Base-by-base conservation (phyloP, 202 grass and related monocot genomes). In the Brachypodium distachyon region DNA sequence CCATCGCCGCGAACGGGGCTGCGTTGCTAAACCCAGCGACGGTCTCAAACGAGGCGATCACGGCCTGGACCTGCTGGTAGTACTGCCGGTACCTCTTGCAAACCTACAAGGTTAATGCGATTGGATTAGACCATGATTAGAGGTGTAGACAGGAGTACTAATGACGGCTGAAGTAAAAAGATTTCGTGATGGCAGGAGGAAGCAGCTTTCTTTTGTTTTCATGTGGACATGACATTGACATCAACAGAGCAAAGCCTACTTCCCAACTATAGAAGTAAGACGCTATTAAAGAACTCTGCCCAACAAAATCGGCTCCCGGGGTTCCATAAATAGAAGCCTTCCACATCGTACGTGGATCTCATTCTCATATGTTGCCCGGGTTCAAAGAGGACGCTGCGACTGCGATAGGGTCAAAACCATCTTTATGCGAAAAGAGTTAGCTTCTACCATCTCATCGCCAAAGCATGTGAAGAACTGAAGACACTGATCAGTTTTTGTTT, bases 31-130 rank as follows among this genome's bases (percentile, higher is more conserved):
- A 87, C 42, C 90, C 93, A 0, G 93, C 87, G 25, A 97, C 93
- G 10, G 76, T 86, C 78, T 97, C 93, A 38, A 97, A 97, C 21
- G 93, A 97, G 79, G 87, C 67, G 36, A 97, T 93, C 58, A 90
- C 93, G 54, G 90, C 83, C 41, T 97, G 90, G 0, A 88, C 87
- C 73, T 97, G 93, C 70, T 93, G 93, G 37, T 90, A 97, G 76
- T 93, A 93, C 74, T 90, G 90, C 28, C 86, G 69, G 82, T 97
- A 97, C 82, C 87, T 81, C 86, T 88, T 97, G 82, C 82, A 93
- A 51, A 97, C 90, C 93, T 97, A 57, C 1, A 25, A 25, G 9
- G 2, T 6, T 9, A n/a, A 16, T 9, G 19, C 4, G 46, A 21
- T 50, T 36, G 64, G 55, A 49, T 76, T 36, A 42, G 19, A 61